These are phyloP conservation scores for Parastagonospora avenae DNA, from an alignment of 2,329 filamentous ascomycete genomes.

Conservation along the genomic window DNA sequence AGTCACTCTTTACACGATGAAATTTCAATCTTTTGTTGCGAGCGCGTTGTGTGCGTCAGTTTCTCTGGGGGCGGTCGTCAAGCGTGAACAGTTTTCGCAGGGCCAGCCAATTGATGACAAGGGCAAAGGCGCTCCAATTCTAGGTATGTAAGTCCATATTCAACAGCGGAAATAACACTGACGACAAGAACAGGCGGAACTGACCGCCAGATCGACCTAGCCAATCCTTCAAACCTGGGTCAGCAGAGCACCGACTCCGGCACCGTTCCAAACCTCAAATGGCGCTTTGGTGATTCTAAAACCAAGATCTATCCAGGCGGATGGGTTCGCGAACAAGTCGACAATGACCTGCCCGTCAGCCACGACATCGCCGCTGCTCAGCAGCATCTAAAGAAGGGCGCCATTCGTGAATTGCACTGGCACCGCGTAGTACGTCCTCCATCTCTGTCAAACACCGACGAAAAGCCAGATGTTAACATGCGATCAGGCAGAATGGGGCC, in stretches of 20 bases:
- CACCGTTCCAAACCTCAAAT: slow-evolving; percentile 68
- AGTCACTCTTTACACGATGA: slow-evolving; percentile 25
- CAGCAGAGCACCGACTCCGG: slow-evolving; percentile 67
- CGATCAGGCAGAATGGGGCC: slow-evolving; percentile 67
- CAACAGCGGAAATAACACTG: neutral
- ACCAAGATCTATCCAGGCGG: slow-evolving; percentile 66
- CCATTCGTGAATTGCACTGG: slow-evolving; percentile 72
- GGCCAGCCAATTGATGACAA: slow-evolving; percentile 63
- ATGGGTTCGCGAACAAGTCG: slow-evolving; percentile 69
- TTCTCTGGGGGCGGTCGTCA: slow-evolving; percentile 25
- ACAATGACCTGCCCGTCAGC: slow-evolving; percentile 69
- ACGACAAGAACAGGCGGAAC: slow-evolving; percentile 60
- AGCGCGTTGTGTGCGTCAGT: slow-evolving; percentile 23
- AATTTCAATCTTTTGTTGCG: slow-evolving; percentile 21
- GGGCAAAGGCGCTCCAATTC: slow-evolving; percentile 63
- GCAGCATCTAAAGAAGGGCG: slow-evolving; percentile 70
- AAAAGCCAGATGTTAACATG: slow-evolving; percentile 3
- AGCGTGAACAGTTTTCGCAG: slow-evolving; percentile 50
- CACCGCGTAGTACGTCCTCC: slow-evolving; percentile 62
- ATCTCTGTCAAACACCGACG: neutral
- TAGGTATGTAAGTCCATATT: slow-evolving; percentile 51
- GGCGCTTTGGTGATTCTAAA: slow-evolving; percentile 72
- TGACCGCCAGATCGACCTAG: slow-evolving; percentile 63
- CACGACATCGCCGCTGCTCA: slow-evolving; percentile 71
- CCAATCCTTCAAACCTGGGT: slow-evolving; percentile 69